Percentiles rank a stretch among this genome's conserved stretches.
Evolutionary conservation across 2,329 filamentous ascomycete species (phyloP).

Genomic region (Knufia petricola): DNA sequence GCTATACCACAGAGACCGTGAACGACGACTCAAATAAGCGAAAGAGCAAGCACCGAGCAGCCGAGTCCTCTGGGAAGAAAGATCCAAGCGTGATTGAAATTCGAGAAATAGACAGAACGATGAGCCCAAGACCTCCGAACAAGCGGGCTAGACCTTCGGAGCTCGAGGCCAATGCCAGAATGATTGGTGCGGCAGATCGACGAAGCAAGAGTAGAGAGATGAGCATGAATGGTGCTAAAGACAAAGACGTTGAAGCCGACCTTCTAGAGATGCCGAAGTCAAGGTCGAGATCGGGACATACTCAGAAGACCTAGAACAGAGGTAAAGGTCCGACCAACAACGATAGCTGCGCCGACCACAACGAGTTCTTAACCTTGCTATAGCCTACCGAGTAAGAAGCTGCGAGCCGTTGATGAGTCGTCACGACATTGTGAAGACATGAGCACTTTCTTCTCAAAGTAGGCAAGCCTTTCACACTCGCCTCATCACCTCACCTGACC

Average conservation of each 20-base stretch:
- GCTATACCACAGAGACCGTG: slow-evolving; percentile 12
- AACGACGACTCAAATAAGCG: background rate
- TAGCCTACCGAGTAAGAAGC: too few relatives aligned
- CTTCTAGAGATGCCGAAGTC: background rate
- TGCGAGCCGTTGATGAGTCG: too few relatives aligned
- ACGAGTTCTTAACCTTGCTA: too few relatives aligned
- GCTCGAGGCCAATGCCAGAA: slow-evolving; percentile 6
- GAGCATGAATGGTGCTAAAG: background rate
- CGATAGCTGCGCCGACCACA: too few relatives aligned
- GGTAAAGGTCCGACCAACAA: background rate
- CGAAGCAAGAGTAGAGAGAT: slow-evolving; percentile 4
- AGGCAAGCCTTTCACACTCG: too few relatives aligned
- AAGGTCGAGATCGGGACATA: too few relatives aligned
- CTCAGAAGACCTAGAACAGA: background rate
- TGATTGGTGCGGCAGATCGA: slow-evolving; percentile 9
- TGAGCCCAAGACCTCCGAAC: slow-evolving; percentile 2
- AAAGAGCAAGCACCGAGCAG: slow-evolving; percentile 4
- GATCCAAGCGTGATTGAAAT: slow-evolving; percentile 9
- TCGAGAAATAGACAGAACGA: slow-evolving; percentile 3
- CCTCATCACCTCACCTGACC: too few relatives aligned
- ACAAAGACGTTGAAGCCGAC: background rate
- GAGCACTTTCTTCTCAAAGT: too few relatives aligned
- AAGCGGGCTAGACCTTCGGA: slow-evolving; percentile 6
- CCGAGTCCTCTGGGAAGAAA: slow-evolving; percentile 6
- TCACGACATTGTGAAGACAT: too few relatives aligned